Evolutionary conservation across 164 flowering plant species (phyloP).

Genomic region (Protea cynaroides): DNA sequence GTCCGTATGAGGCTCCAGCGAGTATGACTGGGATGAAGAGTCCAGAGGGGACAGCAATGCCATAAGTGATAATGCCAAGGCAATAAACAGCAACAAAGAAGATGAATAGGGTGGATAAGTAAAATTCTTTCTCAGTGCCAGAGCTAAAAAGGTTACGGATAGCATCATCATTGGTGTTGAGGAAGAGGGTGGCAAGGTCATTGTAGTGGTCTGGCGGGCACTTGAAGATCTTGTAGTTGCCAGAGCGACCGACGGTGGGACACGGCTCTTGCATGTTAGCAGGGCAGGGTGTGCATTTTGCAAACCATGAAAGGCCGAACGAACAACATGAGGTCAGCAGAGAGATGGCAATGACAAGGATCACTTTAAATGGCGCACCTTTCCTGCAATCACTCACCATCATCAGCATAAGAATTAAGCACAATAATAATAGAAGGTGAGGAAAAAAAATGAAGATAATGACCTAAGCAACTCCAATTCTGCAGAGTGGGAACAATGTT

Average conservation of each 20-base stretch:
- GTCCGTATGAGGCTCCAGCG: constrained; percentile 90
- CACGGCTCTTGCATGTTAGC: constrained; percentile 39
- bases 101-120: constrained; percentile 38
- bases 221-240: constrained; percentile 77
- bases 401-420: background rate
- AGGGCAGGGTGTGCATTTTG: constrained; percentile 80
- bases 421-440: background rate
- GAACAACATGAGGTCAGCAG: constrained; percentile 69
- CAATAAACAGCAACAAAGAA: constrained; percentile 56
- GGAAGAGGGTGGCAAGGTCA: constrained; percentile 83
- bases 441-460: no score
- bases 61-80: constrained; percentile 84
- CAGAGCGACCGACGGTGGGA: constrained; percentile 66
- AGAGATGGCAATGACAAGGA: constrained; percentile 56
- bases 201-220: constrained; percentile 77
- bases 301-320: constrained; percentile 79
- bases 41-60: constrained; percentile 92
- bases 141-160: constrained; percentile 72
- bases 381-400: constrained; percentile 41
- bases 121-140: constrained; percentile 45
- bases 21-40: constrained; percentile 94
- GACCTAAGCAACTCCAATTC: no score
- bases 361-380: constrained; percentile 53
- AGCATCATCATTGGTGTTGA: constrained; percentile 88
- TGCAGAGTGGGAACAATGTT: no score